Conservation (phyloP, 768 basidiomycete species). For the Boletus edulis region DNA sequence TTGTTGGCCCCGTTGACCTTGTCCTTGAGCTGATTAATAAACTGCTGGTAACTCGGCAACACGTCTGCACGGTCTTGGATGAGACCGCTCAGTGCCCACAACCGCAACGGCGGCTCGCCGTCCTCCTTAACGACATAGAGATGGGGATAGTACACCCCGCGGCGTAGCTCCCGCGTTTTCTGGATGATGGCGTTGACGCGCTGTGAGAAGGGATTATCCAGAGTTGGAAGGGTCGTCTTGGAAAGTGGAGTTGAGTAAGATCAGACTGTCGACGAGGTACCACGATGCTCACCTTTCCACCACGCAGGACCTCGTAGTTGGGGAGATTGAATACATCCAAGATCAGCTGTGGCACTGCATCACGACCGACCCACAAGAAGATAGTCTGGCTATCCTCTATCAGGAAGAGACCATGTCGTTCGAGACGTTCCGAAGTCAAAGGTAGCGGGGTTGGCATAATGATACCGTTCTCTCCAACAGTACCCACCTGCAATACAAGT, state of each 20-base stretch:
- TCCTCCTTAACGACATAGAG: conserved; percentile 98
- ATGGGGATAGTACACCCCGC: conserved; percentile 91
- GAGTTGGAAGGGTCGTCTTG: conserved; percentile 81
- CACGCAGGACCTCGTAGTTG: conserved; percentile 82
- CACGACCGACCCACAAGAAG: conserved; percentile 98
- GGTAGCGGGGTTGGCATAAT: conserved; percentile 87
- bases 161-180: conserved; percentile 92
- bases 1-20: conserved; percentile 50
- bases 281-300: conserved; percentile 71
- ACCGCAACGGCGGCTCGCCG: conserved; percentile 88
- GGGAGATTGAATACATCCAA: conserved; percentile 93
- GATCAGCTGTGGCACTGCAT: conserved; percentile 93
- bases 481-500: conserved; percentile 64
- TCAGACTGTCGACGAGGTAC: background rate
- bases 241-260: background rate
- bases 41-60: conserved; percentile 95
- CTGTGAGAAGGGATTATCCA: conserved; percentile 95
- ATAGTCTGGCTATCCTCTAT: conserved; percentile 98
- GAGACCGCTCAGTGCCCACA: conserved; percentile 93
- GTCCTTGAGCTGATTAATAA: conserved; percentile 85
- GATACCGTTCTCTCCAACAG: conserved; percentile 84
- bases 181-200: conserved; percentile 91
- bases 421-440: conserved; percentile 91
- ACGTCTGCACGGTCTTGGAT: conserved; percentile 96
- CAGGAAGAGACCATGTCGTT: conserved; percentile 92